Conservation (phyloP, 2,329 filamentous ascomycete genomes). For the Geoglossum cookeanum region DNA sequence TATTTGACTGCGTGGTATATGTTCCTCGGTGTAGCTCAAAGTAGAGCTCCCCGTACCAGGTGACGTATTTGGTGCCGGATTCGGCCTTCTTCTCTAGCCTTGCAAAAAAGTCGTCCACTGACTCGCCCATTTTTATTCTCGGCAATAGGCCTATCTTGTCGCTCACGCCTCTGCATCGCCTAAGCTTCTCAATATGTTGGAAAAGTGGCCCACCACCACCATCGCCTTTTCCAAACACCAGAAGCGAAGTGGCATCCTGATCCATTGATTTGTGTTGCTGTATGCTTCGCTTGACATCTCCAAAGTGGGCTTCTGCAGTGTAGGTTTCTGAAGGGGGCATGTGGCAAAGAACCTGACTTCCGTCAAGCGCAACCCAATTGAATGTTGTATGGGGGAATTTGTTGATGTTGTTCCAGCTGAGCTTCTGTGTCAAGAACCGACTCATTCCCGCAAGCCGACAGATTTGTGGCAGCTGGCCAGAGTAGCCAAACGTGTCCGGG, state of each 20-base stretch:
- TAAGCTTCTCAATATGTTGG: conserved; percentile 84
- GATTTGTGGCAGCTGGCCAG: conserved; percentile 79
- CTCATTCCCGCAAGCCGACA: conserved; percentile 91
- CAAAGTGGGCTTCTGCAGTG: conserved; percentile 84
- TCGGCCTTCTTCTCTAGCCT: conserved; percentile 59
- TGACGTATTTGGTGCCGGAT: conserved; percentile 52
- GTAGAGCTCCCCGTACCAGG: conserved; percentile 96
- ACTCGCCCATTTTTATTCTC: conserved; percentile 70
- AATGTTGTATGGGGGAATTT: conserved; percentile 97
- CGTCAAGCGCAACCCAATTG: conserved; percentile 93
- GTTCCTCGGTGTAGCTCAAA: conserved; percentile 95
- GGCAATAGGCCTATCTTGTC: conserved; percentile 72
- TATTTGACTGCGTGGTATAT: conserved; percentile 94
- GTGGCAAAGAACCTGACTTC: conserved; percentile 90
- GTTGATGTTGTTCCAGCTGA: conserved; percentile 99
- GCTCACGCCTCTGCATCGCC: conserved; percentile 76
- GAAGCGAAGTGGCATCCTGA: conserved; percentile 71
- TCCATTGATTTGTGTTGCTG: conserved; percentile 91
- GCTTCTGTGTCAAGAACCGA: conserved; percentile 91
- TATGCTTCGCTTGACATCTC: conserved; percentile 77
- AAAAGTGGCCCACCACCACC: conserved; percentile 90
- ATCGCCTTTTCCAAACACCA: conserved; percentile 93
- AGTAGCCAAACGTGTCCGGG: conserved; percentile 96
- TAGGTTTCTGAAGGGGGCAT: conserved; percentile 96
- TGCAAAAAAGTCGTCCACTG: conserved; percentile 89